Evolutionary conservation across 2,329 filamentous ascomycete species (phyloP).

Genomic region (Calonectria naviculata): DNA sequence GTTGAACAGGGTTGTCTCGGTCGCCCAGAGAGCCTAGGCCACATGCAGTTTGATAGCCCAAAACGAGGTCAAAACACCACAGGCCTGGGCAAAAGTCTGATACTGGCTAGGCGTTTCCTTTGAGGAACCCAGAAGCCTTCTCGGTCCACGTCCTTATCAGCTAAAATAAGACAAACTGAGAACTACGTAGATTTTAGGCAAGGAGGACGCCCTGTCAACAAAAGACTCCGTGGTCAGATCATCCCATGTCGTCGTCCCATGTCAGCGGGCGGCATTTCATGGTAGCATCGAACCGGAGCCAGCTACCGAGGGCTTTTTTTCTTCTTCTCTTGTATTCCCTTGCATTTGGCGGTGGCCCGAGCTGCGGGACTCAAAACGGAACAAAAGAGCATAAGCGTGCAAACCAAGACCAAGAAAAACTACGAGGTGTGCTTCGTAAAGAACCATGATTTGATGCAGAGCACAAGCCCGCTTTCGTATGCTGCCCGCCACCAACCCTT

Average conservation of each 20-base stretch:
- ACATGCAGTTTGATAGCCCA: neutral
- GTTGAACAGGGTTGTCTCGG: neutral
- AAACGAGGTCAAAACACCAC: neutral
- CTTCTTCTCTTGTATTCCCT: neutral
- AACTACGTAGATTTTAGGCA: neutral
- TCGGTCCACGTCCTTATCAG: neutral
- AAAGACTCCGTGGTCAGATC: conserved; percentile 1
- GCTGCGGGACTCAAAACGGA: neutral
- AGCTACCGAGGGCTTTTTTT: neutral
- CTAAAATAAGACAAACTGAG: neutral
- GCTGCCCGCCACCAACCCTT: neutral
- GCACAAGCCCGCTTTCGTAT: neutral
- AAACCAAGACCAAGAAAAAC: neutral
- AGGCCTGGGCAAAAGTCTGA: neutral
- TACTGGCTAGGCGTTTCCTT: neutral
- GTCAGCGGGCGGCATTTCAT: neutral
- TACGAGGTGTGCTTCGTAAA: neutral
- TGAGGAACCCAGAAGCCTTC: neutral
- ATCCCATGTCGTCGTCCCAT: conserved; percentile 14
- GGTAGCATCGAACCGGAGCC: conserved; percentile 1
- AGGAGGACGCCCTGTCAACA: neutral
- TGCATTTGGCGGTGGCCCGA: neutral
- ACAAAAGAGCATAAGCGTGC: neutral
- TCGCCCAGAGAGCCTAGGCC: neutral
- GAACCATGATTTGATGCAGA: neutral